Base-by-base conservation (phyloP, 2,329 filamentous ascomycete genomes). In the Fusarium chuoi region DNA sequence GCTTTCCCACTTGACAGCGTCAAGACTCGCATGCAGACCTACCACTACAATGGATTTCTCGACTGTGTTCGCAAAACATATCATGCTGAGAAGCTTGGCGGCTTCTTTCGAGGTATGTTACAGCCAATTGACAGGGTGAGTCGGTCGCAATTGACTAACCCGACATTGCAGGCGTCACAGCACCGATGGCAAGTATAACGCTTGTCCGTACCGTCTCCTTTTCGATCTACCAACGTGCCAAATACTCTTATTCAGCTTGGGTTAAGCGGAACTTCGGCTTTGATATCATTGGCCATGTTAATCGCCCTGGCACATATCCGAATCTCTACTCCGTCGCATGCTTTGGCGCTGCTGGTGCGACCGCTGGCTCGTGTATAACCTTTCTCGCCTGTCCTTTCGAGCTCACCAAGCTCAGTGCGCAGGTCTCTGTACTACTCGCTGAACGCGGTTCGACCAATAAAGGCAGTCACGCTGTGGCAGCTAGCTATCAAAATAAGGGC, bases 1-100 rank as follows among this genome's bases (percentile, higher is more conserved):
- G 92, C 94, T n/a, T 97, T 96, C 80, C 94, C 94, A 28, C 89
- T 97, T 76, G 94, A 97, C 82, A 96, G 94, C 78, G 92, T 96
- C 81, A 97, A 97, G 86, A 95, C 93, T 63, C 93, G 94, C 79
- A 94, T 96, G 90, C 94, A 97, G 85, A 93, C 93, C 75, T 96
- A 96, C 83, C 90, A 92, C 73, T 95, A 93, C 83, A 87, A 89
- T 75, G 93, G 89, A 75, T 94, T 93, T 82, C 83, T 89, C 79
- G 91, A 94, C 81, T 95, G 93, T 80, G 89, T 95, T 58, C 88
- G 87, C 70, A 89, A 93, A 75, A 96, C 94, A 15, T 96, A 96
- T 83, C 87, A 86, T 68, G 90, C 87, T 11, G 94, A 96, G 84
- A 92, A 92, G 39, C 82, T 91, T 44, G 85, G 88, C 55, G 93